Percentiles rank a stretch among this genome's conserved stretches.
phyloP scores from a whole-genome alignment of 192 early-diverging fungal genomes.

The Dissophora globulifera region DNA sequence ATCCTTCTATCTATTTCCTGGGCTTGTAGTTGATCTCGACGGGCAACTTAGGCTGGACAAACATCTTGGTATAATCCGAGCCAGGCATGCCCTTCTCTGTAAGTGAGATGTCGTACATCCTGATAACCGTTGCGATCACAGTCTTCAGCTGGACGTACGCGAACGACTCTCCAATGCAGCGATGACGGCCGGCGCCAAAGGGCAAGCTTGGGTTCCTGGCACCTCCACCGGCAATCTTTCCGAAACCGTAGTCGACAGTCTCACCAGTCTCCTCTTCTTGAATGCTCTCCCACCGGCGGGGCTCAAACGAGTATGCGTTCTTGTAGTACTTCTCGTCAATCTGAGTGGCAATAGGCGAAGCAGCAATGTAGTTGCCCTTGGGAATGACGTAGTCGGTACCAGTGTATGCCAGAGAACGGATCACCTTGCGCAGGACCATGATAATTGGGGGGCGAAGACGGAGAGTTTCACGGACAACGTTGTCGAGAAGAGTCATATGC shows the following conservation, averaged over 20 bases:
- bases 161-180: constrained; percentile 98
- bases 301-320: constrained; percentile 84
- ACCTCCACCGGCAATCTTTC: constrained; percentile 64
- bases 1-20: constrained; percentile 18
- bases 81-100: constrained; percentile 79
- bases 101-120: constrained; percentile 80
- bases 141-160: constrained; percentile 97
- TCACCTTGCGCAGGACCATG: constrained; percentile 93
- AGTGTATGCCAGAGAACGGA: constrained; percentile 71
- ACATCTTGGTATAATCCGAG: constrained; percentile 90
- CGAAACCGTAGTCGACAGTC: constrained; percentile 81
- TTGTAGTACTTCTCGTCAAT: constrained; percentile 83
- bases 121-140: constrained; percentile 83
- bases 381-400: constrained; percentile 90
- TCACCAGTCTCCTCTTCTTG: constrained; percentile 62
- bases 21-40: constrained; percentile 53
- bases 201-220: constrained; percentile 91
- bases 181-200: constrained; percentile 97
- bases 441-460: constrained; percentile 95
- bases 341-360: constrained; percentile 83
- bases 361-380: constrained; percentile 88
- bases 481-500: constrained; percentile 79
- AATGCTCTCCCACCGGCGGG: constrained; percentile 80
- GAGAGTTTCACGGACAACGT: constrained; percentile 89
- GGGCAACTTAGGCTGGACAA: constrained; percentile 86